Base-by-base conservation (phyloP, 2,329 filamentous ascomycete species). In the Metarhizium guizhouense region DNA sequence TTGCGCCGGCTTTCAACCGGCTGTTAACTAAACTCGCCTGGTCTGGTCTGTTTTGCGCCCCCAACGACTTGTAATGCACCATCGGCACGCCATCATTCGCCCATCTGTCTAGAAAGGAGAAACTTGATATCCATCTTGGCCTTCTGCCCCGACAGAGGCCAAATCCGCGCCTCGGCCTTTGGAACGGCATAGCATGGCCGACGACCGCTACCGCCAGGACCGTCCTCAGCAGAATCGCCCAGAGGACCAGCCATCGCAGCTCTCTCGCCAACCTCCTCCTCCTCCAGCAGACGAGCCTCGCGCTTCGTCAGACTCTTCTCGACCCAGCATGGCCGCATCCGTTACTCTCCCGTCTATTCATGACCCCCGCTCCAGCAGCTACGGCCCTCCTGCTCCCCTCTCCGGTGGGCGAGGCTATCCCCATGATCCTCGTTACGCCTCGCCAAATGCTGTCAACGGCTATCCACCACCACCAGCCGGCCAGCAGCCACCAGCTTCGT, bases 341-440 rank as follows among this genome's bases (percentile, higher is more conserved):
- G 72, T 78, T 57, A 77, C 72, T 57, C 67, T 79, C 38, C 78
- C 78, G 1, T 74, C 78, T 18, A 80, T 81, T 54, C 72, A 79
- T 54, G 78, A 79, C 62, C 66, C 72, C 50, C 69, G 73, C 52
- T 63, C 67, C 38, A 61, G 68, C 56, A 59, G 63, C 18, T 74
- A 74, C 55, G 65, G 66, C 10, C 62, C 67, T 47, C 69, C 65
- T 48, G 61, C 65, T 50, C 60, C 60, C 50, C 61, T 67, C 18
- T 67, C 69, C 57, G 66, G 65, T 43, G 68, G 65, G 51, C 68
- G 67, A 13, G 42, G 45, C 42, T 72, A 70, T 53, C 57, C 63
- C 20, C 57, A 62, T n/a, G 69, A 72, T 55, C 64, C 67, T 52
- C 68, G 69, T 56, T 78, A 75, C 60, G 73, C 70, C 55, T 74